Evolutionary conservation across 2,329 filamentous ascomycete genomes (phyloP).

Genomic region (Xylariaceae sp.): DNA sequence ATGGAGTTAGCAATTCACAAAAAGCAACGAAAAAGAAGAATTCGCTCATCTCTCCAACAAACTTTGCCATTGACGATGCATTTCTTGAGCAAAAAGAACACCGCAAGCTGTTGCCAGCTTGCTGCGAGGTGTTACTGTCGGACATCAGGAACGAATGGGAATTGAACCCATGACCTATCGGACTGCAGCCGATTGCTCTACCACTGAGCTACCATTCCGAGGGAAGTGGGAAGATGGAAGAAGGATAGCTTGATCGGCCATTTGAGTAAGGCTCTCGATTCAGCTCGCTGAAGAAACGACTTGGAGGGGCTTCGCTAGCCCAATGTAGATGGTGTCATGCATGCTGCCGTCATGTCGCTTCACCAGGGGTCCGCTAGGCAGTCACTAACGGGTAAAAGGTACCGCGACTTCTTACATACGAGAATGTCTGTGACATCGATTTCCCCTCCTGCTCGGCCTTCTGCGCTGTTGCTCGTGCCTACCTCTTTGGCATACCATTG

Average conservation of each 20-base stretch:
- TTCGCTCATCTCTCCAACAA: no score
- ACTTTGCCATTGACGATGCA: no score
- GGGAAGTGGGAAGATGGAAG: background rate
- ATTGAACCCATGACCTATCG: conserved; percentile 3
- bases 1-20: no score
- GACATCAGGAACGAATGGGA: background rate
- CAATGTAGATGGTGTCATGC: background rate
- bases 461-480: no score
- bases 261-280: no score
- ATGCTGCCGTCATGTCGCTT: background rate
- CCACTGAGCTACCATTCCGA: conserved; percentile 1
- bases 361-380: background rate
- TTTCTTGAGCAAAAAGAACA: background rate
- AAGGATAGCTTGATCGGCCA: background rate
- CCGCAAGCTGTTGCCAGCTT: background rate
- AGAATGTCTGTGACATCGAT: no score
- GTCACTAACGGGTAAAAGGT: background rate
- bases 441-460: no score
- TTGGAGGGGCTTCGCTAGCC: no score
- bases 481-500: no score
- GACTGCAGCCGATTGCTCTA: conserved; percentile 1
- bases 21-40: no score
- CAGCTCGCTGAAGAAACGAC: no score
- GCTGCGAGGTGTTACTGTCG: background rate
- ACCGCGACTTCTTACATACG: no score